Conservation (phyloP, 2,329 filamentous ascomycete species). For the Davidsoniella australis region DNA sequence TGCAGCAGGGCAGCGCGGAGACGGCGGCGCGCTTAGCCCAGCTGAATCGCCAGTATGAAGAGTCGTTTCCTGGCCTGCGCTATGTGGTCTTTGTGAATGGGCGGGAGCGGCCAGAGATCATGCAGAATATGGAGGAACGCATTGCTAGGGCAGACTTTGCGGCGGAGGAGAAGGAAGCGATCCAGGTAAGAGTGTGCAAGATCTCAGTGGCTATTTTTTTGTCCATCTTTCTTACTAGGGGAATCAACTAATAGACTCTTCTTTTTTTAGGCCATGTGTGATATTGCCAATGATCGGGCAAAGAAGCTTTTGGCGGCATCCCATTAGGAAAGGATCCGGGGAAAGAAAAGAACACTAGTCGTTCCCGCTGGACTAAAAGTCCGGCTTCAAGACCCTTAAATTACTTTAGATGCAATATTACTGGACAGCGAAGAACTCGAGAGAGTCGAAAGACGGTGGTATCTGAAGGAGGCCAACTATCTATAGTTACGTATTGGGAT, state of each 20-base stretch:
- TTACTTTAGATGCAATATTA: too few relatives aligned
- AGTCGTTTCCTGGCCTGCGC: slow-evolving; percentile 60
- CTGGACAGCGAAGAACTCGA: too few relatives aligned
- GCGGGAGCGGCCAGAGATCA: slow-evolving; percentile 52
- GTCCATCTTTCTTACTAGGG: not conserved
- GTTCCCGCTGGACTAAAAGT: too few relatives aligned
- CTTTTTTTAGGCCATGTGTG: slow-evolving; percentile 62
- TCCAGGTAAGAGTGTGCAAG: slow-evolving; percentile 41
- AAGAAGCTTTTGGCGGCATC: slow-evolving; percentile 32
- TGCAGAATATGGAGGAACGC: slow-evolving; percentile 62
- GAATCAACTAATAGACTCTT: slow-evolving; percentile 13
- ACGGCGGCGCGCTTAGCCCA: slow-evolving; percentile 38
- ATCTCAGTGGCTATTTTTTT: not conserved
- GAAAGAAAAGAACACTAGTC: not conserved
- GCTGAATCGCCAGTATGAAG: slow-evolving; percentile 66
- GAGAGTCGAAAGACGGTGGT: too few relatives aligned
- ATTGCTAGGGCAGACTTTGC: slow-evolving; percentile 51
- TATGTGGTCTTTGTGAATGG: slow-evolving; percentile 92
- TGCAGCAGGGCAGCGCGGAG: slow-evolving; percentile 40
- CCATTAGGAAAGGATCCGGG: not conserved
- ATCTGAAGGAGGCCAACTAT: too few relatives aligned
- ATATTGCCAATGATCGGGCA: slow-evolving; percentile 70
- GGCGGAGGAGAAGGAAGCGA: slow-evolving; percentile 53
- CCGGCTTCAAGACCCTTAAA: not conserved
- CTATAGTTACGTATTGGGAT: too few relatives aligned